Evolutionary conservation across 2,329 filamentous ascomycete genomes (phyloP).

Genomic region (Fonsecaea pedrosoi): DNA sequence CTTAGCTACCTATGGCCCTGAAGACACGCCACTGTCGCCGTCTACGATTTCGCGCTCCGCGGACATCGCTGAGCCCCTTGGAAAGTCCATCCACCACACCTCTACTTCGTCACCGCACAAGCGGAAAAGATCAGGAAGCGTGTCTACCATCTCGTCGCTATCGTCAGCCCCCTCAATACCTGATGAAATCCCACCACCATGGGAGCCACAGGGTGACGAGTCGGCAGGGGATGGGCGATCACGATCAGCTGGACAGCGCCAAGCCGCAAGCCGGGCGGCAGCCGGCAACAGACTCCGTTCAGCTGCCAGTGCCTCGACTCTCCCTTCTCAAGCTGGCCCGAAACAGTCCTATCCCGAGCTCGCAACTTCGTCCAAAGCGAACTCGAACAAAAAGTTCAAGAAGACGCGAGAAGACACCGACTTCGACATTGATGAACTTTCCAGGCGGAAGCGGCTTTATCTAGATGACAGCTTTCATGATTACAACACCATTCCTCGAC

Average conservation of each 20-base stretch:
- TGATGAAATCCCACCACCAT: slow-evolving; percentile 44
- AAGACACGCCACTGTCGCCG: slow-evolving; percentile 19
- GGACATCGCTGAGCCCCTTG: slow-evolving; percentile 13
- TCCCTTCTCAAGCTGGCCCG: slow-evolving; percentile 19
- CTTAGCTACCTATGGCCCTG: slow-evolving; percentile 7
- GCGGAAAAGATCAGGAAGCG: slow-evolving; percentile 39
- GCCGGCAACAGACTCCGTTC: slow-evolving; percentile 36
- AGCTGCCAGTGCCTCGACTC: slow-evolving; percentile 26
- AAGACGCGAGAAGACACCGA: slow-evolving; percentile 31
- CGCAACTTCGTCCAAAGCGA: slow-evolving; percentile 13
- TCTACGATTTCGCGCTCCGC: slow-evolving; percentile 12
- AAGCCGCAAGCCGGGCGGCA: slow-evolving; percentile 32
- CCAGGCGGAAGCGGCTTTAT: slow-evolving; percentile 28
- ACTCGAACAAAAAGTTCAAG: slow-evolving; percentile 28
- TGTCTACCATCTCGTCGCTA: slow-evolving; percentile 47
- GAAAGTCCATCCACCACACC: slow-evolving; percentile 12
- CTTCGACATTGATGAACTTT: slow-evolving; percentile 35
- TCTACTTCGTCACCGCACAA: slow-evolving; percentile 27
- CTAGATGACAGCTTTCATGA: slow-evolving; percentile 35
- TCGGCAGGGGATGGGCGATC: slow-evolving; percentile 23
- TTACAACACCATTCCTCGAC: slow-evolving; percentile 37
- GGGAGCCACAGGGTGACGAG: slow-evolving; percentile 26
- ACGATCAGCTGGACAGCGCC: slow-evolving; percentile 33
- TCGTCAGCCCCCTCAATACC: slow-evolving; percentile 50
- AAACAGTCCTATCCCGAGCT: slow-evolving; percentile 17